These are phyloP conservation scores for Backusella macrospora DNA, from an alignment of 192 early-diverging fungal species.

Conservation along the genomic window DNA sequence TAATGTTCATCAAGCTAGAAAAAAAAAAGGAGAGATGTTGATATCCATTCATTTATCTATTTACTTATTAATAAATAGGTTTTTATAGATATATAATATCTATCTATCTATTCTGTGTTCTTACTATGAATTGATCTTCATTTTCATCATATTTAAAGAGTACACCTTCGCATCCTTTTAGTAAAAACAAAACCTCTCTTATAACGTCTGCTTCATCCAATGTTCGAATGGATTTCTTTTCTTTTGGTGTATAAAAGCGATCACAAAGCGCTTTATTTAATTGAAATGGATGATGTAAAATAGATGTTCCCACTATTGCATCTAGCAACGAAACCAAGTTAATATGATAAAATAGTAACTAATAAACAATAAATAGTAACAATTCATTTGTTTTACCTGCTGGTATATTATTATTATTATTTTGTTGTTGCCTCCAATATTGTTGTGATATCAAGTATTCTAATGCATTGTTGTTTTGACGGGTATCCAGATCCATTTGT, in stretches of 20 bases:
- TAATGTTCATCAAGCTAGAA: conserved; percentile 10
- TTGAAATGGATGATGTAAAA: conserved; percentile 10
- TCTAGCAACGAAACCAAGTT: neutral
- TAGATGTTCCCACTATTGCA: neutral
- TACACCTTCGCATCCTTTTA: conserved; percentile 34
- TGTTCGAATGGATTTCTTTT: conserved; percentile 12
- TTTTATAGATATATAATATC: neutral
- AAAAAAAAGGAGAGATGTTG: neutral
- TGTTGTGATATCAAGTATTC: conserved; percentile 22
- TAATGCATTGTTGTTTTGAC: conserved; percentile 21
- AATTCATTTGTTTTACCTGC: too few species aligned
- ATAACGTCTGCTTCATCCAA: conserved; percentile 42
- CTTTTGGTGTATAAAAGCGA: conserved; percentile 5
- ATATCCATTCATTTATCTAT: neutral
- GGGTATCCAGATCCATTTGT: conserved; percentile 16
- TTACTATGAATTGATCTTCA: conserved; percentile 22
- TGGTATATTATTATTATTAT: too few species aligned
- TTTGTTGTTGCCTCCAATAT: conserved; percentile 28
- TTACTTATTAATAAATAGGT: neutral
- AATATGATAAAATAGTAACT: too few species aligned
- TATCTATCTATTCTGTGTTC: neutral
- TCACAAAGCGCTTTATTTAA: conserved; percentile 14
- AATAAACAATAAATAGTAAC: too few species aligned
- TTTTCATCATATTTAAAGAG: conserved; percentile 26
- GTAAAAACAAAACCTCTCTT: conserved; percentile 42